phyloP scores from a whole-genome alignment of 371 early-diverging fungal genomes.

The Gilbertella persicaria region DNA sequence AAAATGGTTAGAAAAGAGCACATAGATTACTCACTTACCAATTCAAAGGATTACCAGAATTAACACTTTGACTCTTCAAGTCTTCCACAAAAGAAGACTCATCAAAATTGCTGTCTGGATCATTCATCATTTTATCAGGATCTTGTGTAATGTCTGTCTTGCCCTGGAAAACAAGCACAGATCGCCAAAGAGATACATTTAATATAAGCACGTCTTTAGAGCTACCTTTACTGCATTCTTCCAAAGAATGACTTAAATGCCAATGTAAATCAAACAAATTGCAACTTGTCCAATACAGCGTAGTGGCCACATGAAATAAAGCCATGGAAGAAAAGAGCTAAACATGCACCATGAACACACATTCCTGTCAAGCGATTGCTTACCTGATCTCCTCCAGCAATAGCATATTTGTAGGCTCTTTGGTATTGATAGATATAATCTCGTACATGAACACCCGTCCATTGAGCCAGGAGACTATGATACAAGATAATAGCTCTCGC shows the following conservation, averaged over 20 bases:
- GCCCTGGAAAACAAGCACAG: conserved; percentile 44
- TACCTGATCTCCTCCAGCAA: conserved; percentile 47
- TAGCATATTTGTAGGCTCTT: conserved; percentile 40
- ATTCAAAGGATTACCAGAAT: conserved; percentile 37
- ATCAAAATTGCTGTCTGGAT: conserved; percentile 29
- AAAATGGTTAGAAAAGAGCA: background rate
- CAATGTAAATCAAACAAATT: conserved; percentile 37
- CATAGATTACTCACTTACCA: conserved; percentile 23
- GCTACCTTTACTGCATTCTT: conserved; percentile 33
- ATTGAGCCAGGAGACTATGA: conserved; percentile 38
- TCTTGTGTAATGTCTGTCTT: conserved; percentile 30
- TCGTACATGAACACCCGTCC: conserved; percentile 36
- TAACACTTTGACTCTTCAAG: conserved; percentile 28
- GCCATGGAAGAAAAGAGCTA: conserved; percentile 43
- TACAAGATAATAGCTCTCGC: conserved; percentile 40
- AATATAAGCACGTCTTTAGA: conserved; percentile 31
- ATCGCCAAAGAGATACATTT: conserved; percentile 34
- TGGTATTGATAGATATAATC: conserved; percentile 38
- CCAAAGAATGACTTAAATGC: conserved; percentile 35
- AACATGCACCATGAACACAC: background rate
- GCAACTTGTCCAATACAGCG: conserved; percentile 36
- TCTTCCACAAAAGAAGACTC: conserved; percentile 32
- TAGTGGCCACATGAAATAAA: conserved; percentile 34
- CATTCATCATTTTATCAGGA: conserved; percentile 30
- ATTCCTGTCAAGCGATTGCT: no score